Conservation (phyloP, 495 filamentous ascomycete genomes). For the Geoglossum glabrum region DNA sequence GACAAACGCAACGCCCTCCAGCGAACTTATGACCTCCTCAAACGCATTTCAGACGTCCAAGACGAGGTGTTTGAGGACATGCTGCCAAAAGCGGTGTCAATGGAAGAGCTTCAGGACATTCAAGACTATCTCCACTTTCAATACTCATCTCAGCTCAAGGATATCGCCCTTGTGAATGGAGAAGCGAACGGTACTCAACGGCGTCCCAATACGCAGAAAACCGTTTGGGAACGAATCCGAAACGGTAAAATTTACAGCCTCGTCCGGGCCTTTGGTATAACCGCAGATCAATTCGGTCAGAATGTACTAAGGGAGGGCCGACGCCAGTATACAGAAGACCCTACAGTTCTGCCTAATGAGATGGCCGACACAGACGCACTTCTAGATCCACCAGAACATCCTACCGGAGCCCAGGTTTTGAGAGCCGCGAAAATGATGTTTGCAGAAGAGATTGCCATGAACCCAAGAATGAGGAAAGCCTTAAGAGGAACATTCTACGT, state of each 20-base stretch:
- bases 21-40: constrained; percentile 52
- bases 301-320: constrained; percentile 62
- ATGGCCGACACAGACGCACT: constrained; percentile 50
- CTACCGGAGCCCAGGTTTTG: constrained; percentile 54
- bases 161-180: constrained; percentile 30
- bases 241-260: constrained; percentile 58
- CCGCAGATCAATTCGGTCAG: constrained; percentile 65
- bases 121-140: constrained; percentile 96
- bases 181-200: constrained; percentile 39
- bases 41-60: constrained; percentile 28
- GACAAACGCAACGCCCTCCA: constrained; percentile 77
- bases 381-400: constrained; percentile 49
- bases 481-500: constrained; percentile 66
- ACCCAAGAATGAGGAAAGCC: constrained; percentile 74
- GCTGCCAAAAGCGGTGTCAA: constrained; percentile 48
- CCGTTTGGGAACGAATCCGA: constrained; percentile 65
- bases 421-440: constrained; percentile 68
- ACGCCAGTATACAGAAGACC: constrained; percentile 68
- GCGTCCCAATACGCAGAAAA: constrained; percentile 52
- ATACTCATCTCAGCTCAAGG: constrained; percentile 64
- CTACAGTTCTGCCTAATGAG: constrained; percentile 51
- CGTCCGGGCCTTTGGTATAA: constrained; percentile 78
- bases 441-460: constrained; percentile 73
- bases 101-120: constrained; percentile 89
- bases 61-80: constrained; percentile 61